phyloP scores from a whole-genome alignment of 768 basidiomycete genomes.

The Rossbeevera mucosa region DNA sequence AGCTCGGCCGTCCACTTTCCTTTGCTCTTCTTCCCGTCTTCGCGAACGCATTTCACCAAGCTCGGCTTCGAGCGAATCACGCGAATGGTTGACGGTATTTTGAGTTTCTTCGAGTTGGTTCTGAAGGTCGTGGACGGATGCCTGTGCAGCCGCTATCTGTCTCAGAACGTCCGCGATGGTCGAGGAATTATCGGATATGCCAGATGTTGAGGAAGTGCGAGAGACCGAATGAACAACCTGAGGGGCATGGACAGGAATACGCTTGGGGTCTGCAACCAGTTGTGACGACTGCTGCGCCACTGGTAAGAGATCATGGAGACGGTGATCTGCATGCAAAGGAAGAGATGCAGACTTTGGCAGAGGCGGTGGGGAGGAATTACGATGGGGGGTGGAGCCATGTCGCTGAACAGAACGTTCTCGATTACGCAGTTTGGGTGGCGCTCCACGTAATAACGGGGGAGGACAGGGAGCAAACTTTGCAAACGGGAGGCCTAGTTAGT shows the following conservation, averaged over 20 bases:
- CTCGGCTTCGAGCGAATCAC: constrained; percentile 62
- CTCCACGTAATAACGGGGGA: constrained; percentile 39
- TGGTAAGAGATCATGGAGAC: constrained; percentile 26
- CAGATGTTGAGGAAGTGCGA: constrained; percentile 20
- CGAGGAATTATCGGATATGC: constrained; percentile 56
- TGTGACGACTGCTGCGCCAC: constrained; percentile 22
- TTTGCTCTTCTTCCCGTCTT: constrained; percentile 80
- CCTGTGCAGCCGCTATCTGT: constrained; percentile 62
- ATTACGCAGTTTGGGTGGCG: constrained; percentile 55
- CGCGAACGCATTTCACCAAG: constrained; percentile 67
- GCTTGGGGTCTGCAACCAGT: constrained; percentile 22
- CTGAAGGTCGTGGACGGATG: constrained; percentile 63
- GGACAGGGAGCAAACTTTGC: constrained; percentile 45
- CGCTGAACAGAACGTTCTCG: constrained; percentile 51
- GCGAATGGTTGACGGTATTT: constrained; percentile 51
- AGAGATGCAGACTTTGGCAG: constrained; percentile 78
- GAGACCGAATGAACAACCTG: constrained; percentile 22
- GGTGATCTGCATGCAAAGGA: constrained; percentile 60
- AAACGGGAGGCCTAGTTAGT: constrained; percentile 46
- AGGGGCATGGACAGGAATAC: constrained; percentile 26
- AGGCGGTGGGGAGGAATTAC: constrained; percentile 77
- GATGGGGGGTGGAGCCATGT: constrained; percentile 34
- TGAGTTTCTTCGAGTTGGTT: constrained; percentile 64
- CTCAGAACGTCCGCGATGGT: constrained; percentile 69
- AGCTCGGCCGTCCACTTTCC: constrained; percentile 72